Base-by-base conservation (phyloP, 2,329 filamentous ascomycete genomes). In the Botrytis medusae region DNA sequence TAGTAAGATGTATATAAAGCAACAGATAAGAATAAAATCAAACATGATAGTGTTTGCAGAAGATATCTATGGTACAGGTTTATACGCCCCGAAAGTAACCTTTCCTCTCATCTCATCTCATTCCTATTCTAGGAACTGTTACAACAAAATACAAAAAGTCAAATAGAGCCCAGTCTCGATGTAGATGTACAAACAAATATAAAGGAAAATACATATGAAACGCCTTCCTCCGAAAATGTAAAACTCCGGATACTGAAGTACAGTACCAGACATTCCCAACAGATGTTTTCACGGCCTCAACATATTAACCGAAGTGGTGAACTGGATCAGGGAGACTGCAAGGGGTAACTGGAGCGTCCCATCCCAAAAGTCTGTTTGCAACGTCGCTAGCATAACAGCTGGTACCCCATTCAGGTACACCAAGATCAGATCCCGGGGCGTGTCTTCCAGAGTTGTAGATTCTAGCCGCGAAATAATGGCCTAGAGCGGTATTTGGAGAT, bases 391-490 rank as follows among this genome's bases (percentile, higher is more conserved):
- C 63, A 63, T 79, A 79, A 70, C 78, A 79, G 57, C 73, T 72
- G 29, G 76, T 78, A 8, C 77, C 71, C 40, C 57, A 77, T 9
- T 57, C 46, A 2, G 73, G 74, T 1, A 73, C 46, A 14, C 75
- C 80, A n/a, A 84, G 78, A 74, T 84, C 81, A 0, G 78, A 78
- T 5, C 77, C 77, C 0, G 74, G 7, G 42, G 77, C 78, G 44
- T 84, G 76, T 0, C 78, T 79, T 40, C 83, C 83, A 0, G 83
- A 83, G 76, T 84, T 84, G 78, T 84, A 84, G 64, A 81, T 77
- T 46, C 83, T 78, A 16, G 83, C 82, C 25, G 81, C 83, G 60
- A 79, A 79, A 75, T 81, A 82, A 72, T 76, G 79, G 16, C 68
- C 75, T 32, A 76, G 76, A 61, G 76, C 80, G 9, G 64, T 54